Conservation (phyloP, 768 basidiomycete genomes). For the Psilocybe cyanescens region DNA sequence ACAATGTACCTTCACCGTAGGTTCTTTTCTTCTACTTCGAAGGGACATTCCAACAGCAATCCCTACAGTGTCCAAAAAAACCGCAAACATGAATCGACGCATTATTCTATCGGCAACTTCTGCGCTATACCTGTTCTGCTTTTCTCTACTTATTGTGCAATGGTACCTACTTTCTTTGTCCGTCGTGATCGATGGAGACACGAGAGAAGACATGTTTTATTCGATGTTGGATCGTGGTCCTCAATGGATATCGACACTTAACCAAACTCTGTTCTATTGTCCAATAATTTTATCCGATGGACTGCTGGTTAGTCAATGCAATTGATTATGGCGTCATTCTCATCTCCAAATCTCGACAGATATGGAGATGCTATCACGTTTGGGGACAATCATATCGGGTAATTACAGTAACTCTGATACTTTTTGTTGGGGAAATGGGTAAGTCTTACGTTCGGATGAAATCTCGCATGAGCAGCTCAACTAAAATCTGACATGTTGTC, state of each 20-base stretch:
- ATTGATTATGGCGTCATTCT: neutral
- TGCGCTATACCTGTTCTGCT: neutral
- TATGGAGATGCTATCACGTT: constrained; percentile 16
- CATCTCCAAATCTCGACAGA: neutral
- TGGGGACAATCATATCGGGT: neutral
- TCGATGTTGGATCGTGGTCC: neutral
- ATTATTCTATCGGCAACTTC: neutral
- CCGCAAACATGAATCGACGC: neutral
- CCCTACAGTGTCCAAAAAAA: neutral
- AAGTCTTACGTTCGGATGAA: neutral
- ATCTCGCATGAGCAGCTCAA: too few relatives aligned
- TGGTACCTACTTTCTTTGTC: neutral
- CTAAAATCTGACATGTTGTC: too few relatives aligned
- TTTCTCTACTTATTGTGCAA: neutral
- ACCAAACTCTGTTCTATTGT: neutral
- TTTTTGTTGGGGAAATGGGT: neutral
- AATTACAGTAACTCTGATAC: neutral
- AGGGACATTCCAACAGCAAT: neutral
- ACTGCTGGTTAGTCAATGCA: neutral
- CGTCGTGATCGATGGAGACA: neutral
- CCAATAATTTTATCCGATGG: neutral
- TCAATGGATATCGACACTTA: neutral
- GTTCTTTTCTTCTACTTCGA: neutral
- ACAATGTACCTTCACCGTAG: neutral
- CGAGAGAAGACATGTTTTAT: neutral